Percentiles rank a stretch among this genome's conserved stretches.
phyloP scores from a whole-genome alignment of 2,329 filamentous ascomycete genomes.

The Claviceps africana region DNA sequence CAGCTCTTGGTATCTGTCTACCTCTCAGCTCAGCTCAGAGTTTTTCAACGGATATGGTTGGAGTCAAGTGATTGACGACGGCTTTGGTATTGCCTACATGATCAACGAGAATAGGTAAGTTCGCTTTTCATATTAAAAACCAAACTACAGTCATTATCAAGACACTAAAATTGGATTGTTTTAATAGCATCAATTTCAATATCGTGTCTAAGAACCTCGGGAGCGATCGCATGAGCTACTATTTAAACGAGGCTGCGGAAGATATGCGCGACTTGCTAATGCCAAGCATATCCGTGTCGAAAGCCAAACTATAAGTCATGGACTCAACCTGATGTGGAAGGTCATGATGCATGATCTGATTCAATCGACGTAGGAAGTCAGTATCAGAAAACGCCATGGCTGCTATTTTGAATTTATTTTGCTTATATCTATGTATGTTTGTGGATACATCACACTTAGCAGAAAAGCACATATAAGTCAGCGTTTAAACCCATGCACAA shows the following conservation, averaged over 20 bases:
- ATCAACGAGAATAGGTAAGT: constrained; percentile 89
- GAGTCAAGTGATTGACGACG: constrained; percentile 92
- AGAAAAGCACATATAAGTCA: not conserved
- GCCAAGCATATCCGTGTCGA: constrained; percentile 63
- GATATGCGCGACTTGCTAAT: constrained; percentile 80
- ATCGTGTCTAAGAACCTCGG: constrained; percentile 88
- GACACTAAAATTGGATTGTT: constrained; percentile 3
- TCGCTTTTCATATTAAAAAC: too few species aligned
- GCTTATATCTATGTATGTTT: not conserved
- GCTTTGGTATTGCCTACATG: constrained; percentile 98
- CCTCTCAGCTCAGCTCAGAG: constrained; percentile 82
- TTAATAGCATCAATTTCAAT: constrained; percentile 81
- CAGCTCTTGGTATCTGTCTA: constrained; percentile 77
- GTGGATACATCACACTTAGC: not conserved
- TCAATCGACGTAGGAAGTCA: not conserved
- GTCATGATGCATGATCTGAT: not conserved
- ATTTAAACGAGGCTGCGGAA: constrained; percentile 80
- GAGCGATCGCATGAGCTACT: constrained; percentile 87
- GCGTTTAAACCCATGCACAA: not conserved
- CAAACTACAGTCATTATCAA: not conserved
- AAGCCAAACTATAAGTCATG: constrained; percentile 55
- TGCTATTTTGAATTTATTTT: not conserved
- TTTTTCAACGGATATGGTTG: constrained; percentile 99
- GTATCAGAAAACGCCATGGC: not conserved
- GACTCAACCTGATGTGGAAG: not conserved